A percentile compares a stretch with the other conserved stretches of the same genome.
Evolutionary conservation across 176 grass and related monocot genomes (phyloP).

Genomic region (Oryza australiensis): DNA sequence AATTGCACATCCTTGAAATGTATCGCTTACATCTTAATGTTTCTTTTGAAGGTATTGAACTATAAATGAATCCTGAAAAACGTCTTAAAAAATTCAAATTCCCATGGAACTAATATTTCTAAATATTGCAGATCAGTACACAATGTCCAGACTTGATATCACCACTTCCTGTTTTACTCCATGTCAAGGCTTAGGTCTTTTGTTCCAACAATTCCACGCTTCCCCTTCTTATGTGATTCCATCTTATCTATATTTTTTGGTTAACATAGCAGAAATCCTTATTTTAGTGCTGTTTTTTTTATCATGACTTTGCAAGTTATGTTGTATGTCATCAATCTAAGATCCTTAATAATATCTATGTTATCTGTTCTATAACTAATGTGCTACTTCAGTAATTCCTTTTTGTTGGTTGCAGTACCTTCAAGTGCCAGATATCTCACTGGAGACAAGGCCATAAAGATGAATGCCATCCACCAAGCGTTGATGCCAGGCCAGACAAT

Average conservation of each 20-base stretch:
- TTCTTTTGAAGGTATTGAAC: constrained; percentile 22
- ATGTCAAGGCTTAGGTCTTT: neutral
- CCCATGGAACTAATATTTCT: neutral
- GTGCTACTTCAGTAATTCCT: constrained; percentile 30
- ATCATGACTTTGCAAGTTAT: constrained; percentile 14
- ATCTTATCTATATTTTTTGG: neutral
- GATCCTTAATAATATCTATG: neutral
- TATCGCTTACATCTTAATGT: neutral
- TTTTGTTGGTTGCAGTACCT: constrained; percentile 58
- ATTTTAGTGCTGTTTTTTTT: neutral
- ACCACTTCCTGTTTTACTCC: neutral
- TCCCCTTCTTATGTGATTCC: neutral
- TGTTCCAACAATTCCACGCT: neutral
- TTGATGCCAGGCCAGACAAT: constrained; percentile 29
- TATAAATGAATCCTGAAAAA: constrained; percentile 5
- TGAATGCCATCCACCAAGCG: constrained; percentile 53
- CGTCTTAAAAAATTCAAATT: constrained; percentile 11
- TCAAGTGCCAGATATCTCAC: constrained; percentile 84
- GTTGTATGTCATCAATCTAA: neutral
- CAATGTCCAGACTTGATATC: neutral
- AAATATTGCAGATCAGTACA: neutral
- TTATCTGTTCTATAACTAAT: constrained; percentile 24
- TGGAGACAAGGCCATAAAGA: constrained; percentile 95
- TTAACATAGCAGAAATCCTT: neutral
- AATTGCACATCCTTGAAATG: constrained; percentile 19